phyloP scores from a whole-genome alignment of 2,329 filamentous ascomycete genomes.

The Chaetomium sp. region DNA sequence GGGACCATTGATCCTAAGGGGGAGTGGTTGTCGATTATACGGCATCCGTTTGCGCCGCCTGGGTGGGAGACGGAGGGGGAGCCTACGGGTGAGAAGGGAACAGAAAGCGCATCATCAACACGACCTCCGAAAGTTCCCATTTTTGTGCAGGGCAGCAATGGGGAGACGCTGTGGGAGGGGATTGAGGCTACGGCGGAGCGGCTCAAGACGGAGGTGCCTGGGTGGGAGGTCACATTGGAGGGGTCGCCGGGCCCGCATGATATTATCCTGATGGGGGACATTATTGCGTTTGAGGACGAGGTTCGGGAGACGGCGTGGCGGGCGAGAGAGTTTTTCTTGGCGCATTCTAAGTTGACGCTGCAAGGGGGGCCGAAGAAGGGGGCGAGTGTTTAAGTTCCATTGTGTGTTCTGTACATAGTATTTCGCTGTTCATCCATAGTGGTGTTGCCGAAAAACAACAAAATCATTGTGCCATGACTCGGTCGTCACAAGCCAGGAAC shows the following conservation, averaged over 20 bases:
- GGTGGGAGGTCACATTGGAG: conserved; percentile 18
- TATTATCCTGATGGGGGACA: conserved; percentile 20
- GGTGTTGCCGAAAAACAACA: too few species aligned
- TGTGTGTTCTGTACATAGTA: too few species aligned
- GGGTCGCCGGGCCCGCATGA: conserved; percentile 21
- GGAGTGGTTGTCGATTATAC: conserved; percentile 15
- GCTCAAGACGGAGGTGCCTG: neutral
- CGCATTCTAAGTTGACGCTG: neutral
- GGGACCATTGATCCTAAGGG: conserved; percentile 7
- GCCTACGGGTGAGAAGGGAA: too few species aligned
- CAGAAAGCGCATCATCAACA: too few species aligned
- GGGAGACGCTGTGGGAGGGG: conserved; percentile 22
- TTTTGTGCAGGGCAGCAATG: conserved; percentile 22
- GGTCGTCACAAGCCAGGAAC: too few species aligned
- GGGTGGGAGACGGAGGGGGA: neutral
- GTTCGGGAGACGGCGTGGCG: conserved; percentile 14
- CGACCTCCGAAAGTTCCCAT: conserved; percentile 10
- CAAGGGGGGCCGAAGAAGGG: too few species aligned
- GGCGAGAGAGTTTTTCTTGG: conserved; percentile 11
- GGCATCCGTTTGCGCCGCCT: conserved; percentile 16
- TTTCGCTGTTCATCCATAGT: too few species aligned
- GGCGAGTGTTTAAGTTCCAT: too few species aligned
- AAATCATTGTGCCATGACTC: too few species aligned
- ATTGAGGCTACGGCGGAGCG: conserved; percentile 14
- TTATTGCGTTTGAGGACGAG: conserved; percentile 20